These are phyloP conservation scores for Pseudogymnoascus sp. DNA, from an alignment of 2,329 filamentous ascomycete species.

Conservation along the genomic window DNA sequence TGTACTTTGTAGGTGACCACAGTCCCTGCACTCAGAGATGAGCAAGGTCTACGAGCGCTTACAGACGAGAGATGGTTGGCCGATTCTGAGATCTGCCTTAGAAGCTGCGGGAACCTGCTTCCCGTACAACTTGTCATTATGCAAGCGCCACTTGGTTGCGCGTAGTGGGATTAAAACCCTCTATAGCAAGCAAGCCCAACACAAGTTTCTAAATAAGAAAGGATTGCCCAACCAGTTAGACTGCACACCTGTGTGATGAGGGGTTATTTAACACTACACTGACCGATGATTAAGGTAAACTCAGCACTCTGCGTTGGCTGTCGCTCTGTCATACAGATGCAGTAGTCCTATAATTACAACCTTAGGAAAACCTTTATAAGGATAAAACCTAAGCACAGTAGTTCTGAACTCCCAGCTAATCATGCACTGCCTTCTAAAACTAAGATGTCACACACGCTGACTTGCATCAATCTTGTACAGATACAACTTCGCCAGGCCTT, in stretches of 20 bases:
- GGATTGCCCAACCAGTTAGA: no score
- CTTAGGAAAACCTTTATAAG: background rate
- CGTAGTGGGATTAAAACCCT: no score
- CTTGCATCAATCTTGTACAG: background rate
- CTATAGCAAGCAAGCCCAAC: no score
- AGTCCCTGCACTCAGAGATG: background rate
- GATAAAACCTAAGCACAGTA: background rate
- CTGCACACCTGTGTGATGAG: no score
- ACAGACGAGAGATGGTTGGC: background rate
- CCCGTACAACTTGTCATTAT: no score
- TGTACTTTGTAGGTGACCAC: background rate
- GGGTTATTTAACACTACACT: no score
- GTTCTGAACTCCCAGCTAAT: background rate
- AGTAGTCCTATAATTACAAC: no score
- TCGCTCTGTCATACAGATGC: background rate
- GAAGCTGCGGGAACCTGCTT: no score
- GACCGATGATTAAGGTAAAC: background rate
- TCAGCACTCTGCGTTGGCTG: background rate
- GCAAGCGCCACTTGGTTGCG: no score
- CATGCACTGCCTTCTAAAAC: background rate
- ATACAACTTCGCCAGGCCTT: background rate
- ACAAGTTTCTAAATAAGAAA: no score
- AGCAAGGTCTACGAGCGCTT: background rate
- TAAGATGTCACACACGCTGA: background rate
- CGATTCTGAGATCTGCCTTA: no score